These are phyloP conservation scores for Plantago coronopus DNA, from an alignment of 305 asterid genomes.

Conservation along the genomic window DNA sequence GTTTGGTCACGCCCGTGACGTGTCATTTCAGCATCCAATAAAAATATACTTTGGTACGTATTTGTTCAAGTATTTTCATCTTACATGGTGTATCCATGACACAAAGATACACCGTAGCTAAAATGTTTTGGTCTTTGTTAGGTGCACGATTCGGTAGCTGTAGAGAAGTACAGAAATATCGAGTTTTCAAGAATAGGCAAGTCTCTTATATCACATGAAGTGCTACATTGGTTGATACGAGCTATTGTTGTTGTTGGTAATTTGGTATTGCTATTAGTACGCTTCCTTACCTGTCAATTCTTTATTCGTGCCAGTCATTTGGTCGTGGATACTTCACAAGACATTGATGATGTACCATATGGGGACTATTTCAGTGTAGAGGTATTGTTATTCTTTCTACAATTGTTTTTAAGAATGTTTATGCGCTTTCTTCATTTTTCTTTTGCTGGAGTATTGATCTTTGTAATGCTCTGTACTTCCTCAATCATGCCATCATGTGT, in stretches of 20 bases:
- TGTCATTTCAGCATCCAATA: constrained; percentile 92
- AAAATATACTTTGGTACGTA: constrained; percentile 81
- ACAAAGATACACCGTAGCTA: constrained; percentile 19
- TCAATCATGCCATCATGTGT: constrained; percentile 1
- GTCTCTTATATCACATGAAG: constrained; percentile 5
- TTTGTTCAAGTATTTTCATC: constrained; percentile 9
- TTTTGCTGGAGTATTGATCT: too few relatives aligned
- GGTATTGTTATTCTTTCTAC: too few relatives aligned
- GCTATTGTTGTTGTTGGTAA: neutral
- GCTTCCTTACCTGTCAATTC: constrained; percentile 23
- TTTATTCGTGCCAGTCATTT: constrained; percentile 55
- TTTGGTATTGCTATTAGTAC: constrained; percentile 6
- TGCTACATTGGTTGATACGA: neutral
- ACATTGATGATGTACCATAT: constrained; percentile 78
- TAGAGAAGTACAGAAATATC: constrained; percentile 63
- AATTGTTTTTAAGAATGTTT: neutral
- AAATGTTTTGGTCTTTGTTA: constrained; percentile 24
- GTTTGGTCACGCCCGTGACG: constrained; percentile 67
- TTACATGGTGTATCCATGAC: constrained; percentile 17
- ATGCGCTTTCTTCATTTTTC: too few relatives aligned
- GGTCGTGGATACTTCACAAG: constrained; percentile 77
- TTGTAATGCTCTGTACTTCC: too few relatives aligned
- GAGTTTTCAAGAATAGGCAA: constrained; percentile 62
- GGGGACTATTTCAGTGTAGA: constrained; percentile 90
- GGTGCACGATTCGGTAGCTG: constrained; percentile 93